These are phyloP conservation scores for Biscogniauxia sp. DNA, from an alignment of 2,329 filamentous ascomycete species.

Conservation along the genomic window DNA sequence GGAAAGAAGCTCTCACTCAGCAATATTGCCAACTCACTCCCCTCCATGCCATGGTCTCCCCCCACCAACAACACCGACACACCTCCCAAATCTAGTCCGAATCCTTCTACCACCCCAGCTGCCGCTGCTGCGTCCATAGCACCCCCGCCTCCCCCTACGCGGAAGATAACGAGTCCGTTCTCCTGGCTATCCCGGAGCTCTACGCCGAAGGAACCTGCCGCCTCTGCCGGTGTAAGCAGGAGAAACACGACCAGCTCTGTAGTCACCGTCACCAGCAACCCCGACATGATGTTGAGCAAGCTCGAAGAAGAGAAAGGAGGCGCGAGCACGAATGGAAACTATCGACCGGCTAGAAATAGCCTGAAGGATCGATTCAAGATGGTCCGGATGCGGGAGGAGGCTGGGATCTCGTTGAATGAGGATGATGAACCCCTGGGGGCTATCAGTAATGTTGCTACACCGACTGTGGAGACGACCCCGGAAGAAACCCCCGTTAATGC, in stretches of 20 bases:
- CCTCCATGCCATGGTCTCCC: constrained; percentile 70
- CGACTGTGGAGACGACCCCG: constrained; percentile 26
- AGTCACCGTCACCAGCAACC: constrained; percentile 74
- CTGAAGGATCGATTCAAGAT: constrained; percentile 78
- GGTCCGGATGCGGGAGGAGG: constrained; percentile 72
- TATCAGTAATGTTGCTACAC: constrained; percentile 20
- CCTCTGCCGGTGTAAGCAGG: constrained; percentile 46
- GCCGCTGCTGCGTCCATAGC: constrained; percentile 35
- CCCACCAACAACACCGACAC: constrained; percentile 44
- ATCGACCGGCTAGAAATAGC: constrained; percentile 56
- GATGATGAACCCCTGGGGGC: constrained; percentile 46
- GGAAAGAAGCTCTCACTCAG: constrained; percentile 62
- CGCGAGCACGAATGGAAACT: constrained; percentile 40
- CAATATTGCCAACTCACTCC: constrained; percentile 70
- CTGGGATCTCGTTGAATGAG: constrained; percentile 52
- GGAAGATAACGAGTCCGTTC: constrained; percentile 86
- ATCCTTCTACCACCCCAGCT: constrained; percentile 29
- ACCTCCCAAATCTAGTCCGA: constrained; percentile 44
- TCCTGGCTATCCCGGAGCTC: constrained; percentile 76
- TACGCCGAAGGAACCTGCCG: constrained; percentile 50
- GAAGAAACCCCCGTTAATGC: constrained; percentile 21
- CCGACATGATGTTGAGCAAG: constrained; percentile 74
- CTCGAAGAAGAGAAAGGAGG: constrained; percentile 69
- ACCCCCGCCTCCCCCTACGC: constrained; percentile 40
- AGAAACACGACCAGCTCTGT: constrained; percentile 80